Evolutionary conservation across 116 monocot genomes (phyloP).

Genomic region (Phalaenopsis hybrid): DNA sequence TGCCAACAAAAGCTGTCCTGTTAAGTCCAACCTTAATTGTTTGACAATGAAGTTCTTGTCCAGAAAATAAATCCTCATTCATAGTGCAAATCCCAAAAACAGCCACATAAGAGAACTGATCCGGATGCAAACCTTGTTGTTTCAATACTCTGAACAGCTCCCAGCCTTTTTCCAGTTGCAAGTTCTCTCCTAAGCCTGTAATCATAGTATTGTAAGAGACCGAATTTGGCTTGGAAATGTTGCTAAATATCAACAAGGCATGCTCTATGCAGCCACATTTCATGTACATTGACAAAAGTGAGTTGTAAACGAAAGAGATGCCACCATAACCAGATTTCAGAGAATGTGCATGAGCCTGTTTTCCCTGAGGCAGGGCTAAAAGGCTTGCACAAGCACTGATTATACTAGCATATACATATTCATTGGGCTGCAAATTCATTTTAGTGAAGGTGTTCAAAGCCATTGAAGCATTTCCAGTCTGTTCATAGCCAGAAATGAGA

Average conservation of each 20-base stretch:
- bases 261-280: conserved; percentile 40
- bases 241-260: conserved; percentile 37
- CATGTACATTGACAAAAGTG: conserved; percentile 67
- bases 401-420: conserved; percentile 47
- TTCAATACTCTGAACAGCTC: conserved; percentile 45
- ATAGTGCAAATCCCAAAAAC: conserved; percentile 27
- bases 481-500: conserved; percentile 44
- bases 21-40: conserved; percentile 52
- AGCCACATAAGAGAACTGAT: conserved; percentile 49
- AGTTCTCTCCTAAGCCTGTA: conserved; percentile 39
- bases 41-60: conserved; percentile 42
- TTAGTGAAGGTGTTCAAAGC: conserved; percentile 35
- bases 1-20: conserved; percentile 45
- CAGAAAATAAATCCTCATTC: conserved; percentile 18
- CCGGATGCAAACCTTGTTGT: conserved; percentile 20
- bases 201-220: conserved; percentile 64
- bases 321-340: conserved; percentile 30
- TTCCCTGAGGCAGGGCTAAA: conserved; percentile 18
- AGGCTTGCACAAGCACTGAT: conserved; percentile 42
- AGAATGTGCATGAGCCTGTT: conserved; percentile 49
- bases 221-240: conserved; percentile 24
- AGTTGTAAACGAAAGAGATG: conserved; percentile 57
- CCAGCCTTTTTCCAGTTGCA: conserved; percentile 27
- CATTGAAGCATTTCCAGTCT: conserved; percentile 21
- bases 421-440: conserved; percentile 44